A percentile compares a stretch with the other conserved stretches of the same genome.
Conservation (phyloP, 139 green algal species). For the Asterochloris erici region DNA sequence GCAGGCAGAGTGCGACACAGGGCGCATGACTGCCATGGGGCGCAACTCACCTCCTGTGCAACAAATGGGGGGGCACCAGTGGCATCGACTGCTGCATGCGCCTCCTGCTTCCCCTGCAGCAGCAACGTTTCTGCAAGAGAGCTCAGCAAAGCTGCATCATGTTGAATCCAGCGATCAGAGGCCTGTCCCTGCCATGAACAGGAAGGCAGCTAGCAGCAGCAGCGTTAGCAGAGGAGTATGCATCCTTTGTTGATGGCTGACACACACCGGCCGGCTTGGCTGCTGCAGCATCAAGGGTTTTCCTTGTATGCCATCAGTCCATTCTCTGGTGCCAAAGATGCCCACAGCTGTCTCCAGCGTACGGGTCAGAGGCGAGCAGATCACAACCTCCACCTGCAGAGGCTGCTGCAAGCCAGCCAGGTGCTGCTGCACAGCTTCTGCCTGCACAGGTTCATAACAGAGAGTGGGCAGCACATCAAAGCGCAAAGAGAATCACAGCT, state of each 20-base stretch:
- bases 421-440: slow-evolving; percentile 26
- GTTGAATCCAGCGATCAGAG: too few relatives aligned
- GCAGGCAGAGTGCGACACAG: background rate
- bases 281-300: slow-evolving; percentile 41
- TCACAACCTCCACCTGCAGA: slow-evolving; percentile 40
- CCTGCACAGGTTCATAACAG: slow-evolving; percentile 13
- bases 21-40: background rate
- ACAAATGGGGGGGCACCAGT: slow-evolving; percentile 46
- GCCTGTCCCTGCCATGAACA: too few relatives aligned
- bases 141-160: too few relatives aligned
- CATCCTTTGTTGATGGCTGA: too few relatives aligned
- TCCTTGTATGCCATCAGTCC: slow-evolving; percentile 1
- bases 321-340: slow-evolving; percentile 31
- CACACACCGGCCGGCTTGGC: too few relatives aligned
- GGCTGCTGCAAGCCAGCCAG: slow-evolving; percentile 13
- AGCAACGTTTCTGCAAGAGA: background rate
- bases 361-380: slow-evolving; percentile 45
- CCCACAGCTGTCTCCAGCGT: slow-evolving; percentile 50
- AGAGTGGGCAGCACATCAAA: too few relatives aligned
- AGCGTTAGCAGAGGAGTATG: too few relatives aligned
- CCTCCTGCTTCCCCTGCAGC: slow-evolving; percentile 19
- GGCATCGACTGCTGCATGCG: slow-evolving; percentile 28
- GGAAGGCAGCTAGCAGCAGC: too few relatives aligned
- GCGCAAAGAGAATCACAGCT: too few relatives aligned
- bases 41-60: slow-evolving; percentile 33